Conservation (phyloP, 2,329 filamentous ascomycete species). For the Fusarium abutilonis region DNA sequence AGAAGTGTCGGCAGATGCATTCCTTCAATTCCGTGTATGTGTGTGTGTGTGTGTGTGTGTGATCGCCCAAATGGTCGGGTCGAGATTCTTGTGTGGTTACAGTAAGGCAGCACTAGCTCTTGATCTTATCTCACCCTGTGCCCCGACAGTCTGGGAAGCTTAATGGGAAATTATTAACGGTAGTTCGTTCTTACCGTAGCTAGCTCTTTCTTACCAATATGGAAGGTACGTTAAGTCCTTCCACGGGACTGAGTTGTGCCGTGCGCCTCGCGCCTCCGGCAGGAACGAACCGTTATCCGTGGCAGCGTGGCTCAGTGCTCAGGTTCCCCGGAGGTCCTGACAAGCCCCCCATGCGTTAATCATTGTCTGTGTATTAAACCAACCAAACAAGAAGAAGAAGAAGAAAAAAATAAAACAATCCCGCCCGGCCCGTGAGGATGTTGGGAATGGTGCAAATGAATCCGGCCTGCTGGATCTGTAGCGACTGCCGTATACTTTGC, state of each 20-base stretch:
- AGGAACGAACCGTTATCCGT: constrained; percentile 35
- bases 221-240: not conserved
- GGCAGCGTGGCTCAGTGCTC: not conserved
- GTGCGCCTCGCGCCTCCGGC: constrained; percentile 19
- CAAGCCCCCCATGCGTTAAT: constrained; percentile 16
- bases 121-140: constrained; percentile 17
- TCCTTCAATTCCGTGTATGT: not conserved
- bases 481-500: constrained; percentile 16
- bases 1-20: constrained; percentile 1
- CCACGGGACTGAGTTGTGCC: constrained; percentile 6
- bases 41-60: constrained; percentile 16
- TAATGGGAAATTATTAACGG: constrained; percentile 6
- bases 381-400: no score
- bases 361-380: constrained; percentile 29
- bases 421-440: constrained; percentile 4
- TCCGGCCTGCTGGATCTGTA: constrained; percentile 23
- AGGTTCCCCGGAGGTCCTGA: constrained; percentile 3
- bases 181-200: constrained; percentile 7
- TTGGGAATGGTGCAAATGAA: not conserved
- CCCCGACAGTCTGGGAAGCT: constrained; percentile 21
- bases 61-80: constrained; percentile 14
- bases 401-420: constrained; percentile 20
- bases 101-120: constrained; percentile 17
- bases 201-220: no score
- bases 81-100: constrained; percentile 15